These are phyloP conservation scores for Pseudozyma flocculosa DNA, from an alignment of 1,284 basidiomycete species.

Conservation along the genomic window DNA sequence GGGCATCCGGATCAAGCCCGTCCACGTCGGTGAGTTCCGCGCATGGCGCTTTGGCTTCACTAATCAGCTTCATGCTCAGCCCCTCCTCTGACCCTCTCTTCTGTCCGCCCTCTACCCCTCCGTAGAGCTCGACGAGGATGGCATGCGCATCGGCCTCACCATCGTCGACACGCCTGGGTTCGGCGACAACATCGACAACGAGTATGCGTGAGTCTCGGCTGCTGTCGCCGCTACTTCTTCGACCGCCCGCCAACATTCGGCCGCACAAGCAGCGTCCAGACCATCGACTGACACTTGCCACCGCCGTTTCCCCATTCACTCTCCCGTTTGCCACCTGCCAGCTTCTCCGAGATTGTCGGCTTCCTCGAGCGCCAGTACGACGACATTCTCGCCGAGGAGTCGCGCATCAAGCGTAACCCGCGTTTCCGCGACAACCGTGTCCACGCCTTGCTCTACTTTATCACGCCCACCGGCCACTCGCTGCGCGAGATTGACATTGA, in stretches of 20 bases:
- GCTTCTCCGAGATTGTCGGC: conserved; percentile 77
- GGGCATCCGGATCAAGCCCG: conserved; percentile 92
- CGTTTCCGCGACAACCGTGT: conserved; percentile 90
- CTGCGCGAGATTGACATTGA: conserved; percentile 97
- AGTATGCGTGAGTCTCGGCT: conserved; percentile 75
- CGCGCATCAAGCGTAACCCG: conserved; percentile 98
- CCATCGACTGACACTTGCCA: no score
- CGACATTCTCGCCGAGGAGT: conserved; percentile 97
- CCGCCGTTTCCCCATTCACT: no score
- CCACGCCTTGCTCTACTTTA: conserved; percentile 96
- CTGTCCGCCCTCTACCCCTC: conserved; percentile 3
- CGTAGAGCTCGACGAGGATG: conserved; percentile 94
- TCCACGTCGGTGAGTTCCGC: conserved; percentile 86
- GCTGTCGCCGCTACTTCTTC: no score
- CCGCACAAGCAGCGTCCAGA: no score
- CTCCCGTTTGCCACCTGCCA: conserved; percentile 9
- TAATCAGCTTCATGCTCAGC: no score
- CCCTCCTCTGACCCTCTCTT: neutral
- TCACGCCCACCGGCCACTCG: conserved; percentile 84
- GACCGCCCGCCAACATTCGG: no score
- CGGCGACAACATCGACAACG: conserved; percentile 98
- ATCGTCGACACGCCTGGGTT: conserved; percentile 99
- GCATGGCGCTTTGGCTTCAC: neutral
- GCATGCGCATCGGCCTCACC: conserved; percentile 93
- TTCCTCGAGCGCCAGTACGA: conserved; percentile 99